These are phyloP conservation scores for Taphrina betulina DNA, from an alignment of 1,139 yeast genomes.

Conservation along the genomic window DNA sequence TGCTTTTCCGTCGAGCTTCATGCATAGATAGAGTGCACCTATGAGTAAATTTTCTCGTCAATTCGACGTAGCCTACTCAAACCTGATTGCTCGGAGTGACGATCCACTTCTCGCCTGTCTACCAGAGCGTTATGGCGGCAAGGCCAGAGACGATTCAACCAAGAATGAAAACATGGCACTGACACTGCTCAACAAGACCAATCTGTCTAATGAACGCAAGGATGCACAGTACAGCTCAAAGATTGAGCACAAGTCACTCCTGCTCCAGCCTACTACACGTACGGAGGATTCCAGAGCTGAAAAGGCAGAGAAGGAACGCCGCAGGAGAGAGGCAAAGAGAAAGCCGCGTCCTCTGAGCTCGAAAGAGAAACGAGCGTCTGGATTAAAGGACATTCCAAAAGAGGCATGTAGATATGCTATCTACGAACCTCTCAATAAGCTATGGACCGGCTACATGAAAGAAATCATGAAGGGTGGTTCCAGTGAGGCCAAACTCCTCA, in stretches of 20 bases:
- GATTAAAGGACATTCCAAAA: constrained; percentile 38
- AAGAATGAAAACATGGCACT: constrained; percentile 2
- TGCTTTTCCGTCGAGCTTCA: no score
- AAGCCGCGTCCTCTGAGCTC: constrained; percentile 31
- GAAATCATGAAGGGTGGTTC: constrained; percentile 49
- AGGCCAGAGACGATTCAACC: no score
- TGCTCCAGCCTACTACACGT: constrained; percentile 25
- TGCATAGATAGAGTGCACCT: no score
- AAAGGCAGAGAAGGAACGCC: constrained; percentile 8
- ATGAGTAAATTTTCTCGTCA: no score
- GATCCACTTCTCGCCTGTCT: no score
- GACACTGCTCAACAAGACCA: constrained; percentile 2
- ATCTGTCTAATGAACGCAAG: constrained; percentile 24
- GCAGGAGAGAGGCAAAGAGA: constrained; percentile 15
- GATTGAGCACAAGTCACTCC: constrained; percentile 31
- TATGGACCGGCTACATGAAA: constrained; percentile 65
- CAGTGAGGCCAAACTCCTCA: constrained; percentile 41
- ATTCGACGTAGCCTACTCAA: no score
- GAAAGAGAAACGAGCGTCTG: constrained; percentile 12
- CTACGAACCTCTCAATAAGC: constrained; percentile 53
- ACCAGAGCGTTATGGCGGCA: no score
- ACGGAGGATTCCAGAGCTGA: constrained; percentile 11
- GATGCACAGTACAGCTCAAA: constrained; percentile 15
- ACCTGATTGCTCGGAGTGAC: no score
- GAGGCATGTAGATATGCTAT: constrained; percentile 56